These are phyloP conservation scores for Elaeis guineensis DNA, from an alignment of 176 grass and related monocot genomes.

Conservation along the genomic window DNA sequence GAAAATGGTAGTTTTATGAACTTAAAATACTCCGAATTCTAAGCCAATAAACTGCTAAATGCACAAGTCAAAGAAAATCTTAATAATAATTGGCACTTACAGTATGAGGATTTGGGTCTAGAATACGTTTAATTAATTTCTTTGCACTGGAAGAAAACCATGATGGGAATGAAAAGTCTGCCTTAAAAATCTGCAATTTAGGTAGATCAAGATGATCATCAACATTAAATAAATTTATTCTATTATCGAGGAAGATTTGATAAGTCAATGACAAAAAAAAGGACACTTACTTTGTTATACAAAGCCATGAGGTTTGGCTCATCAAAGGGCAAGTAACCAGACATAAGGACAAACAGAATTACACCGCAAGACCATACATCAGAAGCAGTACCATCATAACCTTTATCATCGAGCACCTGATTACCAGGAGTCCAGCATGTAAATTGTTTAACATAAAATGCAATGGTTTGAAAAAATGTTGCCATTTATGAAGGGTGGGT, in stretches of 20 bases:
- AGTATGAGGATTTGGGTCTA: conserved; percentile 81
- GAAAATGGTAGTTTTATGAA: no score
- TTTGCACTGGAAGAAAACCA: conserved; percentile 76
- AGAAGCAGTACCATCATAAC: conserved; percentile 81
- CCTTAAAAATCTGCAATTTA: conserved; percentile 54
- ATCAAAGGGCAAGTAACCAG: conserved; percentile 92
- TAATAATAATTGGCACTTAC: conserved; percentile 32
- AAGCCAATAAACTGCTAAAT: neutral
- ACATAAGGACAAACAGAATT: conserved; percentile 97
- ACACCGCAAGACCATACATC: conserved; percentile 96
- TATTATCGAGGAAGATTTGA: conserved; percentile 6
- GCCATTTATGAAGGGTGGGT: no score
- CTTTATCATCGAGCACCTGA: conserved; percentile 94
- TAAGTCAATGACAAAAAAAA: neutral
- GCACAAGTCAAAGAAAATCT: neutral
- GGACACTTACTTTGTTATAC: conserved; percentile 59
- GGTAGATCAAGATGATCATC: conserved; percentile 12
- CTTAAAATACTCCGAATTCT: no score
- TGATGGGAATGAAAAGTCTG: conserved; percentile 46
- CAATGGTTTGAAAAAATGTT: no score
- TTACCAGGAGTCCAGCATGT: conserved; percentile 1
- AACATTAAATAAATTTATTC: neutral
- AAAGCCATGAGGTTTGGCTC: conserved; percentile 50
- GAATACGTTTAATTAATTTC: conserved; percentile 73
- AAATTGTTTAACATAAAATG: no score